Evolutionary conservation across 2,329 filamentous ascomycete species (phyloP).

Genomic region (Fusarium sp.): DNA sequence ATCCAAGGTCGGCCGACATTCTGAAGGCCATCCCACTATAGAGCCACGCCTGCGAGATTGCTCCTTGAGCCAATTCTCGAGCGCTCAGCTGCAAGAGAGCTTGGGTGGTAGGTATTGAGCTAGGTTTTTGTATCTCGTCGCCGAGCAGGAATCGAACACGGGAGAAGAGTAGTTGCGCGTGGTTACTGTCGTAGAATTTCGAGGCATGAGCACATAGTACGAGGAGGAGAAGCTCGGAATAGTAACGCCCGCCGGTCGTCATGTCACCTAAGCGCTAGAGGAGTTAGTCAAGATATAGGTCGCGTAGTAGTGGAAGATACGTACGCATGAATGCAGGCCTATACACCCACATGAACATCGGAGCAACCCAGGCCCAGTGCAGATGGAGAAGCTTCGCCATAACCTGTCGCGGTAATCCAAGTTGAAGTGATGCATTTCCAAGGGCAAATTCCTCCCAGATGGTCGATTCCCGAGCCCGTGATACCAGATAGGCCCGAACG

Average conservation of each 20-base stretch:
- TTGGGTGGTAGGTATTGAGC: conserved; percentile 6
- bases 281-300: not conserved
- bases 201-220: conserved; percentile 4
- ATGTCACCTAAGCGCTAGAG: not conserved
- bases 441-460: conserved; percentile 8
- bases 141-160: conserved; percentile 4
- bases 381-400: conserved; percentile 5
- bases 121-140: conserved; percentile 8
- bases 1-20: conserved; percentile 10
- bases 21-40: conserved; percentile 10
- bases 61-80: not conserved
- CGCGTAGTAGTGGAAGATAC: not conserved
- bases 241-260: conserved; percentile 2
- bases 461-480: not conserved
- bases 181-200: conserved; percentile 3
- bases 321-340: conserved; percentile 7
- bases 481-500: not conserved
- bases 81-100: conserved; percentile 6
- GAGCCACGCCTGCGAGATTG: not conserved
- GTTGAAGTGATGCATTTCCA: not conserved
- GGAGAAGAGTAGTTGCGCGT: conserved; percentile 3
- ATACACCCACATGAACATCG: conserved; percentile 13
- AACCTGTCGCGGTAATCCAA: not conserved
- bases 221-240: conserved; percentile 8
- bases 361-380: conserved; percentile 9